phyloP scores from a whole-genome alignment of 2,329 filamentous ascomycete genomes.

The Cladosporium sp. region DNA sequence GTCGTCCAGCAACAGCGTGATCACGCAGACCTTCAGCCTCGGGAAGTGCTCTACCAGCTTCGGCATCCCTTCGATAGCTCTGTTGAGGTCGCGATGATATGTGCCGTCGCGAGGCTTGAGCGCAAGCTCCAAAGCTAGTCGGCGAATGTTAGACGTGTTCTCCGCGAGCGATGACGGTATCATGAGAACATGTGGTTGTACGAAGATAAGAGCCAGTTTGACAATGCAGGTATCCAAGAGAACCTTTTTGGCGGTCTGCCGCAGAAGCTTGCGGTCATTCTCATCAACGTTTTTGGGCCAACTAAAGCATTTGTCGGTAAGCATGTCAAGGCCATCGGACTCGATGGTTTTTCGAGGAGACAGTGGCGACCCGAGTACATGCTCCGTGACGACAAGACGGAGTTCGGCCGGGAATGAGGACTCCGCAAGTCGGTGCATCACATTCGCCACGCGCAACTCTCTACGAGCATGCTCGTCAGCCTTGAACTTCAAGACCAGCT shows the following conservation, averaged over 20 bases:
- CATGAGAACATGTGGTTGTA: background rate
- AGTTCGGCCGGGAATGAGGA: background rate
- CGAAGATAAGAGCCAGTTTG: background rate
- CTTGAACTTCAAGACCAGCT: background rate
- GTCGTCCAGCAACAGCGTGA: too few relatives aligned
- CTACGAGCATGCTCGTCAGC: background rate
- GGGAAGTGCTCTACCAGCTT: background rate
- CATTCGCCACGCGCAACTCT: background rate
- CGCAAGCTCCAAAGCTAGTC: background rate
- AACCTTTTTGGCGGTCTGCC: background rate
- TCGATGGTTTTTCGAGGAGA: background rate
- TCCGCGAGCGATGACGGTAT: background rate
- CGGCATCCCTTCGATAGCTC: background rate
- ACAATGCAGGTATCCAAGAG: background rate
- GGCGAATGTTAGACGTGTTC: background rate
- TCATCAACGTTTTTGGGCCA: background rate
- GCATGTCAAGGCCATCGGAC: background rate
- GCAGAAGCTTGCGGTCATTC: background rate
- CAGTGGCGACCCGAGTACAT: background rate
- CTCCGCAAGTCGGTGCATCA: background rate
- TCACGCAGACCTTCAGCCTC: background rate
- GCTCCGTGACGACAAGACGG: background rate
- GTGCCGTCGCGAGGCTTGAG: background rate
- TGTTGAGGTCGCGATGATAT: background rate
- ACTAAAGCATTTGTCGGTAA: background rate